Evolutionary conservation across 176 grass and related monocot species (phyloP).

Genomic region (Triticum dicoccoides): DNA sequence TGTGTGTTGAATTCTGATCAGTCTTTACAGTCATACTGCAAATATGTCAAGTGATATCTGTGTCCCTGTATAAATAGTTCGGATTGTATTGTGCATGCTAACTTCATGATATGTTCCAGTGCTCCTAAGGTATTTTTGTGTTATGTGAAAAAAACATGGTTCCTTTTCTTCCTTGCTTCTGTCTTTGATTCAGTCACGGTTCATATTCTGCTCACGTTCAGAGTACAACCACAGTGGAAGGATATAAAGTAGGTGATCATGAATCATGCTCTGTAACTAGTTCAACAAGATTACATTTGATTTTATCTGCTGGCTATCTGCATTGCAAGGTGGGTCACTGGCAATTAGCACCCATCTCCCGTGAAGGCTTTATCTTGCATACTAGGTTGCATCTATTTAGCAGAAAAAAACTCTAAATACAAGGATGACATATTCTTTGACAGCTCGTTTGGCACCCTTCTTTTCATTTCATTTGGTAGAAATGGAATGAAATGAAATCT

Average conservation of each 20-base stretch:
- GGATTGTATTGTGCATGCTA: background rate
- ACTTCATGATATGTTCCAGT: conserved; percentile 10
- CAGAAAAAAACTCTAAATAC: background rate
- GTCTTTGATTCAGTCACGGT: background rate
- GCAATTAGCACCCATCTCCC: background rate
- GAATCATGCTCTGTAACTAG: background rate
- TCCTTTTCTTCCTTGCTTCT: conserved; percentile 3
- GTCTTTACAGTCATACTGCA: background rate
- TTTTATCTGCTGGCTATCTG: conserved; percentile 3
- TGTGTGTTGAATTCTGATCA: conserved; percentile 14
- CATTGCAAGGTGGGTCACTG: conserved; percentile 6
- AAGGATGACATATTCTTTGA: background rate
- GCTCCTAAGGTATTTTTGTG: background rate
- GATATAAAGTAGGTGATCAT: background rate
- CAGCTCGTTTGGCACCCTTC: too few relatives aligned
- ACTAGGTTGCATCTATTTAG: background rate
- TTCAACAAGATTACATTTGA: background rate
- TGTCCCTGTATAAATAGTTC: background rate
- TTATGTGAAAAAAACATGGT: background rate
- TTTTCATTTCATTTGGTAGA: too few relatives aligned
- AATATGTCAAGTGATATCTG: conserved; percentile 9
- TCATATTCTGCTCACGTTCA: background rate
- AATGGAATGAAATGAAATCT: too few relatives aligned
- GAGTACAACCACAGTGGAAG: background rate
- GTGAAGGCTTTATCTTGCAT: background rate